Percentiles rank a stretch among this genome's conserved stretches.
phyloP scores from a whole-genome alignment of 2,329 filamentous ascomycete species.

The Ascochyta viciae-villosae region DNA sequence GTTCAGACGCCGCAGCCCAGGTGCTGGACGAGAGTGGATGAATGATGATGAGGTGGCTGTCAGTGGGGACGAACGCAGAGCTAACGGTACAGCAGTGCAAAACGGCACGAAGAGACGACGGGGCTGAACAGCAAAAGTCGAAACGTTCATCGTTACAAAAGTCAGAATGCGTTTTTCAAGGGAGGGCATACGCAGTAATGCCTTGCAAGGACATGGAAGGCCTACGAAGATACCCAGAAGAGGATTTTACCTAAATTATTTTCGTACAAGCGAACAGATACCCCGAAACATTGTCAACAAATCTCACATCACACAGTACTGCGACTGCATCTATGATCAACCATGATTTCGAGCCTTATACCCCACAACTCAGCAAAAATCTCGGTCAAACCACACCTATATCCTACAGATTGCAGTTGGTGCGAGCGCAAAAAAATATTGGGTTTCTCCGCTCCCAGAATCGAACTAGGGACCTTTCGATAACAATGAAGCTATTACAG shows the following conservation, averaged over 20 bases:
- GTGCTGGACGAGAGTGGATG: slow-evolving; percentile 72
- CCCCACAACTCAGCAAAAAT: background rate
- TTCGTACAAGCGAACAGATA: too few species aligned
- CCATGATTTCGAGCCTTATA: background rate
- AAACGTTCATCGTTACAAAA: background rate
- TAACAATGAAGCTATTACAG: slow-evolving; percentile 14
- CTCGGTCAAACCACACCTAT: background rate
- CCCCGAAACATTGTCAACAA: too few species aligned
- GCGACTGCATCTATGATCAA: background rate
- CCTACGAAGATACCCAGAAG: too few species aligned
- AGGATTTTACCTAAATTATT: too few species aligned
- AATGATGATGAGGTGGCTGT: slow-evolving; percentile 59
- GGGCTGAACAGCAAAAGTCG: slow-evolving; percentile 9
- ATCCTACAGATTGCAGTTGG: background rate
- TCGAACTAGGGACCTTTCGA: slow-evolving; percentile 17
- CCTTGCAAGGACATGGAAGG: background rate
- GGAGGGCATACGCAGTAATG: background rate
- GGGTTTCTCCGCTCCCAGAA: slow-evolving; percentile 15
- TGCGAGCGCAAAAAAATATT: background rate
- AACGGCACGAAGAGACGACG: slow-evolving; percentile 48
- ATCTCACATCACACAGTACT: background rate
- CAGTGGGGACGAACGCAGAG: slow-evolving; percentile 47
- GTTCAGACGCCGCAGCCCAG: slow-evolving; percentile 84
- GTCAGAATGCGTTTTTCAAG: too few species aligned
- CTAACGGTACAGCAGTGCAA: slow-evolving; percentile 39